These are phyloP conservation scores for Eragrostis curvula DNA, from an alignment of 176 grass and related monocot genomes.

Conservation along the genomic window DNA sequence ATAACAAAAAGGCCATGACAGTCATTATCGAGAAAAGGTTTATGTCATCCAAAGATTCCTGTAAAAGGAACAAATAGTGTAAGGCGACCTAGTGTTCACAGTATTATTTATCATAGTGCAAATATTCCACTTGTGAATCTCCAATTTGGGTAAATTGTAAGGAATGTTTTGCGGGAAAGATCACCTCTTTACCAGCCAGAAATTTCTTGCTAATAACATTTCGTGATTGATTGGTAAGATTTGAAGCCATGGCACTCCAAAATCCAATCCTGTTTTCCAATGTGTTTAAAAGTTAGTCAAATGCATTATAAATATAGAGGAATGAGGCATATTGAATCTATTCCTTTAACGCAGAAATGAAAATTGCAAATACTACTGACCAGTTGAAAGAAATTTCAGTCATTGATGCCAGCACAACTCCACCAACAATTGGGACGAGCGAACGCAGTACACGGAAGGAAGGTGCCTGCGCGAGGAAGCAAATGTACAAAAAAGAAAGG, in stretches of 20 bases:
- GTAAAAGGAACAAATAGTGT: conserved; percentile 30
- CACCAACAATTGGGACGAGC: conserved; percentile 81
- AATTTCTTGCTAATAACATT: conserved; percentile 95
- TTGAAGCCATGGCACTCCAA: conserved; percentile 97
- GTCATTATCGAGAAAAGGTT: conserved; percentile 97
- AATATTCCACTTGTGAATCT: background rate
- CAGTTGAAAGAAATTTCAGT: conserved; percentile 99
- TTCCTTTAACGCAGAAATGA: background rate
- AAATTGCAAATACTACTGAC: conserved; percentile 41
- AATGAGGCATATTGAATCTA: background rate
- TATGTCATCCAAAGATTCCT: conserved; percentile 87
- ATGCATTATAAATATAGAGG: background rate
- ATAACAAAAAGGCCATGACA: conserved; percentile 87
- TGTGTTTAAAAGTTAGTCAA: background rate
- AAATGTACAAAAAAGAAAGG: background rate
- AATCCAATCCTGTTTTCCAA: conserved; percentile 77
- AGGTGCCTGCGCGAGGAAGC: conserved; percentile 60
- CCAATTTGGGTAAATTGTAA: background rate
- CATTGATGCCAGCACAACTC: conserved; percentile 84
- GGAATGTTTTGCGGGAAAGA: background rate
- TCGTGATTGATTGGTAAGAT: conserved; percentile 83
- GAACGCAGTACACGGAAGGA: conserved; percentile 58
- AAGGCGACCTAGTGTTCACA: background rate
- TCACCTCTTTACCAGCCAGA: conserved; percentile 80
- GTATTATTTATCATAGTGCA: background rate